These are phyloP conservation scores for Lignosus rhinocerotis DNA, from an alignment of 1,284 basidiomycete species.

Conservation along the genomic window DNA sequence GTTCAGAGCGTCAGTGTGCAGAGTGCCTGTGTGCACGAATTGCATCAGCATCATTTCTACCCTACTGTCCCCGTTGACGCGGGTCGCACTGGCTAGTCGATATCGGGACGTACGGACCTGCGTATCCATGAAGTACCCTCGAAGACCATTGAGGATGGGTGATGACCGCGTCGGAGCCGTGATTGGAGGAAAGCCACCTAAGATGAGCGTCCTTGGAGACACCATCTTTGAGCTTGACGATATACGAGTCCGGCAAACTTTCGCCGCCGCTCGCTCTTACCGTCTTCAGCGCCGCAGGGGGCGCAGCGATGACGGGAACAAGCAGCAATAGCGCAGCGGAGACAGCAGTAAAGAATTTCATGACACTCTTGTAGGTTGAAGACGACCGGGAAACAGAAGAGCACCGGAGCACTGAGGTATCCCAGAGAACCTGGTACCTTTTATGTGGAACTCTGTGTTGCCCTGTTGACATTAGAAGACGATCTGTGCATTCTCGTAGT, in stretches of 20 bases:
- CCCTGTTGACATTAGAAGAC: too few species aligned
- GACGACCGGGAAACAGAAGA: too few species aligned
- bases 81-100: not conserved
- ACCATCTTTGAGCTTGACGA: slow-evolving; percentile 60
- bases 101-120: slow-evolving; percentile 42
- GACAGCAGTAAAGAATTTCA: not conserved
- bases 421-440: too few species aligned
- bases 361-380: not conserved
- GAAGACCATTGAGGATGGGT: slow-evolving; percentile 37
- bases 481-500: too few species aligned
- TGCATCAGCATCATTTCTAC: not conserved
- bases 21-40: not conserved
- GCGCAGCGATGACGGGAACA: not conserved
- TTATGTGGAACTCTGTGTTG: too few species aligned
- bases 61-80: not conserved
- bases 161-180: slow-evolving; percentile 32
- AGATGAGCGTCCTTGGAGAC: slow-evolving; percentile 34
- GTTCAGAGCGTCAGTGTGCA: slow-evolving; percentile 45
- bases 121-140: slow-evolving; percentile 54
- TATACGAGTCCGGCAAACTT: slow-evolving; percentile 38
- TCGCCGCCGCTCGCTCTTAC: not conserved
- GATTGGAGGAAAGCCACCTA: slow-evolving; percentile 36
- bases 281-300: not conserved
- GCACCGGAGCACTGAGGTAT: too few species aligned
- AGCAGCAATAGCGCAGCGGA: not conserved